These are phyloP conservation scores for Cercophora newfieldiana DNA, from an alignment of 495 filamentous ascomycete genomes.

Conservation along the genomic window DNA sequence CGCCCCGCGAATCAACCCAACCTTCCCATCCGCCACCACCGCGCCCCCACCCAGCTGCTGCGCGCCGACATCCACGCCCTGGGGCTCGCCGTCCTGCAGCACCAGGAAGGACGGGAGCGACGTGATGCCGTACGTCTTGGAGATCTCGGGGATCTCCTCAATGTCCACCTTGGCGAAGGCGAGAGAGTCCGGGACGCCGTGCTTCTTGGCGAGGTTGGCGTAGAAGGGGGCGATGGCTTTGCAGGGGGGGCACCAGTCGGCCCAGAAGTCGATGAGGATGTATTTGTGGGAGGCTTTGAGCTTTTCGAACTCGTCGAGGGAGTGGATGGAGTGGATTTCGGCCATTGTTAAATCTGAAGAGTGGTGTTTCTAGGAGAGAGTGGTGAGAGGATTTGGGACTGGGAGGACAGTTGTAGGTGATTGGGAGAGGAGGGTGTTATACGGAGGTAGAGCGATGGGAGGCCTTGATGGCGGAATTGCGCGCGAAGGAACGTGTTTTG, in stretches of 20 bases:
- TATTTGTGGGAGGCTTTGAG: slow-evolving; percentile 41
- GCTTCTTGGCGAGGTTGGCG: slow-evolving; percentile 48
- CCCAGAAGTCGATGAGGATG: slow-evolving; percentile 53
- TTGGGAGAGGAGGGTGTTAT: background rate
- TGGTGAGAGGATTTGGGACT: background rate
- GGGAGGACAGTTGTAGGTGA: too few relatives aligned
- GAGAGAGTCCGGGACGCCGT: slow-evolving; percentile 44
- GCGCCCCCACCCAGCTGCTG: slow-evolving; percentile 3
- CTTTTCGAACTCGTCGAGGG: slow-evolving; percentile 31
- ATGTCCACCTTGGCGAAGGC: slow-evolving; percentile 63
- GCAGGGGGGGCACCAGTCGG: slow-evolving; percentile 69
- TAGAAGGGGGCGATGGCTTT: slow-evolving; percentile 65
- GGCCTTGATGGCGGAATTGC: background rate
- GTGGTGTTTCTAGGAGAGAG: background rate
- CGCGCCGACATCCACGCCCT: slow-evolving; percentile 61
- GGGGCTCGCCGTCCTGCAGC: slow-evolving; percentile 69
- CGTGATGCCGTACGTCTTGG: slow-evolving; percentile 45
- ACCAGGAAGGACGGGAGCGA: slow-evolving; percentile 84
- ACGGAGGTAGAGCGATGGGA: background rate
- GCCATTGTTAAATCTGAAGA: slow-evolving; percentile 17
- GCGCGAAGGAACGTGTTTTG: background rate
- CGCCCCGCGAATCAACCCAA: slow-evolving; percentile 36
- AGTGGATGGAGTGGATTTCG: slow-evolving; percentile 26
- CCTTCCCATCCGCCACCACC: slow-evolving; percentile 21
- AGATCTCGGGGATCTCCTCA: slow-evolving; percentile 50